Conservation (phyloP, 768 basidiomycete species). For the Leucosporidium creatinivorum region DNA sequence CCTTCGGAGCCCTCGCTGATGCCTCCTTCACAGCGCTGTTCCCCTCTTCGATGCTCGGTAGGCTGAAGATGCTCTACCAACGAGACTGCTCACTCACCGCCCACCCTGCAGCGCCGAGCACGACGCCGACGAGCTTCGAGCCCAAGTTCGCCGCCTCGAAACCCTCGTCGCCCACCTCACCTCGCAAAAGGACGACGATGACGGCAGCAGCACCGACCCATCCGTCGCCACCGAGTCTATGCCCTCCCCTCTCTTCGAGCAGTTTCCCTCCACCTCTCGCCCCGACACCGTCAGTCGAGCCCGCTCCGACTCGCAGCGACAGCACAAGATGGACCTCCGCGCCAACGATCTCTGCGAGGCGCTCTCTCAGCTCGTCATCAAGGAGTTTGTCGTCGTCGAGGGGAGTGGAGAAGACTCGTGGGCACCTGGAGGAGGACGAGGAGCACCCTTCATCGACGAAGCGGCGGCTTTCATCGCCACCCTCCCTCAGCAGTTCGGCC, state of each 20-base stretch:
- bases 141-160: constrained; percentile 26
- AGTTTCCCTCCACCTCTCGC: constrained; percentile 5
- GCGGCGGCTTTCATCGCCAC: constrained; percentile 19
- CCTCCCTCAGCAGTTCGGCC: constrained; percentile 28
- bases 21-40: not conserved
- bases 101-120: not conserved
- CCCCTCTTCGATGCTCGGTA: not conserved
- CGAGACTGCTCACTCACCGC: no score
- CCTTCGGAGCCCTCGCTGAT: not conserved
- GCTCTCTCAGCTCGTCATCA: constrained; percentile 26
- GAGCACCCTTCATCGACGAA: constrained; percentile 18
- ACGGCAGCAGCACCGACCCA: not conserved
- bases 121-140: constrained; percentile 19
- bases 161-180: constrained; percentile 28
- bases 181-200: constrained; percentile 9
- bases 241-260: not conserved
- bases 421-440: constrained; percentile 19
- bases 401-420: constrained; percentile 21
- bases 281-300: not conserved
- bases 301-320: not conserved
- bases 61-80: no score
- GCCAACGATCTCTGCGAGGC: constrained; percentile 28
- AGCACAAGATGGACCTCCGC: constrained; percentile 18
- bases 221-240: not conserved
- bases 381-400: constrained; percentile 31